A percentile compares a stretch with the other conserved stretches of the same genome.
Evolutionary conservation across 805 yeast species (phyloP).

Genomic region (Metschnikowia kofuensis): DNA sequence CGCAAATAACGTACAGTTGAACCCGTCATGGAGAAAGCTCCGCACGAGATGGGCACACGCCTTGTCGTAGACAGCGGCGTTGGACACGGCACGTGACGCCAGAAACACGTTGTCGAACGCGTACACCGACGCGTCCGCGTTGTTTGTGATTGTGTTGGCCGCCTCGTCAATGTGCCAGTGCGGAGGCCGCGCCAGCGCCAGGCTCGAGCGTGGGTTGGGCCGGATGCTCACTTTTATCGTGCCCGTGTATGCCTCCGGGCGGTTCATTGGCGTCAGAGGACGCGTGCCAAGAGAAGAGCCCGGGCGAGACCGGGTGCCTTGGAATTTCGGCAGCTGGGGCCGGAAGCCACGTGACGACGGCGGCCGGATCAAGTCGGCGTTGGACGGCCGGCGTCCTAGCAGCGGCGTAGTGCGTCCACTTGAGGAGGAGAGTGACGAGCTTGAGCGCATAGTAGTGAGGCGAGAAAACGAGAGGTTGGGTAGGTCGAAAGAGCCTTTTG

Average conservation of each 20-base stretch:
- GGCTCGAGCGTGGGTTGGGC: conserved; percentile 55
- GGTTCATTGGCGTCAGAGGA: conserved; percentile 37
- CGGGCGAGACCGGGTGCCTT: conserved; percentile 28
- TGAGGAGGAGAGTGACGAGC: conserved; percentile 16
- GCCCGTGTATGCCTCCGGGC: conserved; percentile 55
- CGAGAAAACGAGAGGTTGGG: neutral
- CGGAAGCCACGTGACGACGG: conserved; percentile 27
- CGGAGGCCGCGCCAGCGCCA: conserved; percentile 15
- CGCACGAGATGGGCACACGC: conserved; percentile 53
- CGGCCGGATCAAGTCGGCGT: conserved; percentile 28
- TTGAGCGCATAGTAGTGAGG: conserved; percentile 14
- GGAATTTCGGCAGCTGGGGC: conserved; percentile 30
- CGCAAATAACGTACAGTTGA: conserved; percentile 86
- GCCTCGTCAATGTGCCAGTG: conserved; percentile 47
- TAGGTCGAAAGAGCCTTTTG: too few relatives aligned
- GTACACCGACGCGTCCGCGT: conserved; percentile 59
- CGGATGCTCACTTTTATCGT: conserved; percentile 74
- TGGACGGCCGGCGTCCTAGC: conserved; percentile 7
- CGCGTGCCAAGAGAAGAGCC: conserved; percentile 36
- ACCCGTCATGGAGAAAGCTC: conserved; percentile 63
- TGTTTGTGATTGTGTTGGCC: conserved; percentile 40
- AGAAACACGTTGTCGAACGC: conserved; percentile 77
- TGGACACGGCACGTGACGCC: conserved; percentile 42
- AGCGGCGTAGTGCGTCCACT: conserved; percentile 18
- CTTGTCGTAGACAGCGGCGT: conserved; percentile 57